Base-by-base conservation (phyloP, 352 stramenopile genomes). In the Phytophthora pseudosyringae region DNA sequence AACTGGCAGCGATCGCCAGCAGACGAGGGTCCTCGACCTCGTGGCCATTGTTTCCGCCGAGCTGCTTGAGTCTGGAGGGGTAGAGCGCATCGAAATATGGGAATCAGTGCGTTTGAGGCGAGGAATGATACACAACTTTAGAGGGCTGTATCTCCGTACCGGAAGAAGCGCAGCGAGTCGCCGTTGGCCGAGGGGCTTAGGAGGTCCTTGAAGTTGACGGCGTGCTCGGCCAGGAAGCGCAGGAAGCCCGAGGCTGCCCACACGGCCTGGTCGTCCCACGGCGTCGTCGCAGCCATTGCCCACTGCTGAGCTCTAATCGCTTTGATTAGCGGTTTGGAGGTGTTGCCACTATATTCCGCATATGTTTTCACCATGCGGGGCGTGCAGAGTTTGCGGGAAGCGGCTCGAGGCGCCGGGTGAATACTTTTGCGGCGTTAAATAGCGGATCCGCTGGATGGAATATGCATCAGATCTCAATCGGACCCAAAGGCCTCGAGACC, bases 221-320 rank as follows among this genome's bases (percentile, higher is more conserved):
- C 59, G 59, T 93, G 85, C 25, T 78, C 58, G 2, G 57, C 15
- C 3, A 93, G 65, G 67, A 93, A 93, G 52, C 57, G 47, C 5
- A 84, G 47, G 64, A 93, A 93, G 29, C 81, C 81, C 26, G 71
- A 73, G 25, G 33, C 38, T 26, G 67, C 62, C 82, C 80, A 89
- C 31, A 86, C 56, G 28, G 32, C 43, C 15, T 53, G 60, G 47
- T 83, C 59, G 32, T 84, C 41, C 82, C 82, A 91, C 3, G 44
- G 25, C 28, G 28, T 62, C 28, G 39, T 60, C 25, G 59, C 38
- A 2, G 21, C 21, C 21, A 55, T 55, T 45, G n/a, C 28, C 28
- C 7, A 35, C 10, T 35, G 2, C 2, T 11, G 18, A 29, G 41
- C 31, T 53, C 38, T 59, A 59, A 39, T 40, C 38, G 31, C 16